These are phyloP conservation scores for Phytophthora sansomeana DNA, from an alignment of 352 stramenopile genomes.

Conservation along the genomic window DNA sequence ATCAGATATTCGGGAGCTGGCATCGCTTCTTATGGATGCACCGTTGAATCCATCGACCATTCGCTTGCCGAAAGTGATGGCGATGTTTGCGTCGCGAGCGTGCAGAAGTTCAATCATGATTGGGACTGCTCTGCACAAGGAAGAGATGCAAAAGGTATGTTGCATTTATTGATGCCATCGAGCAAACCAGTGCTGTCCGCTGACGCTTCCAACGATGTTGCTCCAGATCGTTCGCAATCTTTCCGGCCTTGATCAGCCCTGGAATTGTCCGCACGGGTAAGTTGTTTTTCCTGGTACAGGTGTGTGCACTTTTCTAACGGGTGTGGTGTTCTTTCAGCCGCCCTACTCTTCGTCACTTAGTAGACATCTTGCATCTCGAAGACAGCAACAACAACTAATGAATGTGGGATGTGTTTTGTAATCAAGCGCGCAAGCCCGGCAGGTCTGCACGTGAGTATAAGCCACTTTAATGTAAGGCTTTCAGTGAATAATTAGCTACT, in stretches of 20 bases:
- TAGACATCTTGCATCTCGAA: constrained; percentile 59
- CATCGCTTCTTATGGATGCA: constrained; percentile 79
- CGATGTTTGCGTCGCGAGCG: constrained; percentile 96
- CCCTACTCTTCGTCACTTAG: constrained; percentile 82
- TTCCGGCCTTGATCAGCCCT: constrained; percentile 92
- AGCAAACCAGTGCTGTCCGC: neutral
- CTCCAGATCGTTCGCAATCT: constrained; percentile 90
- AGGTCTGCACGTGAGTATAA: constrained; percentile 11
- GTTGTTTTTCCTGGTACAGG: neutral
- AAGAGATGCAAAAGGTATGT: constrained; percentile 92
- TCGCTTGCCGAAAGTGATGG: constrained; percentile 94
- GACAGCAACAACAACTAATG: constrained; percentile 34
- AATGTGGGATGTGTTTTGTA: constrained; percentile 11
- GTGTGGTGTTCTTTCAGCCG: constrained; percentile 39
- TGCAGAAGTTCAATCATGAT: constrained; percentile 98
- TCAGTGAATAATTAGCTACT: constrained; percentile 39
- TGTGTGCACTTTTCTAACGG: neutral
- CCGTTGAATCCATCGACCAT: constrained; percentile 63
- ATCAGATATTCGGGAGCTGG: constrained; percentile 89
- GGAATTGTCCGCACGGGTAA: constrained; percentile 95
- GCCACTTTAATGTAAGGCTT: constrained; percentile 31
- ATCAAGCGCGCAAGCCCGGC: constrained; percentile 17
- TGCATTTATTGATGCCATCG: neutral
- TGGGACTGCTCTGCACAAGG: constrained; percentile 91
- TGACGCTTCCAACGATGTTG: constrained; percentile 3